Evolutionary conservation across 2,329 filamentous ascomycete genomes (phyloP), one percentile per base, ranked within the genome.

Genomic region (Nothomitra cinnamomea): DNA sequence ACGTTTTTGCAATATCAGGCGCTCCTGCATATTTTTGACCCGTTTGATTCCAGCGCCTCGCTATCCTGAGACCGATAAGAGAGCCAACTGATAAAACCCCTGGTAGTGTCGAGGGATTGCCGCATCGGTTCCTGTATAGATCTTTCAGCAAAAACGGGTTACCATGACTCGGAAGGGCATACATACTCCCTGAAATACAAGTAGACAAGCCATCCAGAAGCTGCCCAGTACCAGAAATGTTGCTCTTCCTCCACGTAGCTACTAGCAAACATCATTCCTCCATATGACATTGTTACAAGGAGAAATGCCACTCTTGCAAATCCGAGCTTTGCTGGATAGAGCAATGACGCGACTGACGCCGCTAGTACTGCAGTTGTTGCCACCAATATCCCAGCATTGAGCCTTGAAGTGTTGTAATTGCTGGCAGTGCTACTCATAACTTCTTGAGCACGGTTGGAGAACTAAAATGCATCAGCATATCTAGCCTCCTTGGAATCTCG

Each of bases 221-320:
- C 77, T 1, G 79, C 69, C 88, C 90, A 96, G 68, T 98, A 96
- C 92, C 92, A 98, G 65, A 95, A 95, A 60, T 96, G 87, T 51
- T 98, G 92, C 66, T 98, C 92, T 68, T 98, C 92, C 67, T 98
- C 92, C 1, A 98, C 87, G 65, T 92, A 98, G 63, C 89, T 96
- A 64, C 87, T 95, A 8, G 89, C 90, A 68, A 96, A 96, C 89
- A 96, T 96, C 80, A 95, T 94, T 38, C 79, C 65, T 1, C 82
- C 80, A 63, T 96, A 95, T 0, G 76, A 66, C 0, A 81, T 49
- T 0, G 76, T 76, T 28, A 80, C 70, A 1, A 75, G 57, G 2
- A 70, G 58, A 51, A 85, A 3, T 61, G 60, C 13, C 28, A 32
- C 17, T 60, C 60, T 13, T 71, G 48, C 60, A 17, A 65, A 55